Base-by-base conservation (phyloP, 345 rosid species). In the Eutrema heterophyllum region DNA sequence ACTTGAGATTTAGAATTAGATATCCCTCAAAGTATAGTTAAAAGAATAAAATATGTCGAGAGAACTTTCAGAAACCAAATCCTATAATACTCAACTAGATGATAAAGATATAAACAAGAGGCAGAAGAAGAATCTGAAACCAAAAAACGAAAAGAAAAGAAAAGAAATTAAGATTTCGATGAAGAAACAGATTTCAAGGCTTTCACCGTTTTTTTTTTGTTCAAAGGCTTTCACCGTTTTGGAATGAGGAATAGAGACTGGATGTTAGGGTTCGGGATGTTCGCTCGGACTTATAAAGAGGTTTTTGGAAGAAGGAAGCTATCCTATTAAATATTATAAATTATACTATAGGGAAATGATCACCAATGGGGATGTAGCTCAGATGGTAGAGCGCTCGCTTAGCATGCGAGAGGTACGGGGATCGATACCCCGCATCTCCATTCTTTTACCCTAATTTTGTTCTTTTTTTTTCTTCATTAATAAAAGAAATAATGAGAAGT, bases 391-490 rank as follows among this genome's bases (percentile, higher is more conserved):
- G 80, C 88, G 88, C 92, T 88, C 86, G 90, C 89, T 88, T 89
- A 85, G 89, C 92, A 92, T 85, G 90, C 86, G 87, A 90, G 98
- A 87, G 93, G 88, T 76, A 84, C 87, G 79, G 88, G 92, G 88
- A 83, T 87, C 86, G 89, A 88, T 89, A 83, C 87, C 89, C 85
- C 87, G 82, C 92, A 84, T 89, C 90, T 86, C 90, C 96, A 39
- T 10, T 36, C 32, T 55, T 3, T 29, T 29, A 29, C 4, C 30
- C 30, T 29, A 29, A 3, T 29, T 29, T 2, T 29, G 30, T 29
- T 4, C 2, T 29, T 29, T 29, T 3, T 27, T 27, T 29, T 29
- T 29, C 30, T 2, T 29, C 30, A 29, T 29, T 29, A 29, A 29
- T 29, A 29, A 29, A 29, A 2, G 30, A 29, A 29, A 29, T 29